Conservation (phyloP, 164 flowering plant species). For the Stephania cephalantha region DNA sequence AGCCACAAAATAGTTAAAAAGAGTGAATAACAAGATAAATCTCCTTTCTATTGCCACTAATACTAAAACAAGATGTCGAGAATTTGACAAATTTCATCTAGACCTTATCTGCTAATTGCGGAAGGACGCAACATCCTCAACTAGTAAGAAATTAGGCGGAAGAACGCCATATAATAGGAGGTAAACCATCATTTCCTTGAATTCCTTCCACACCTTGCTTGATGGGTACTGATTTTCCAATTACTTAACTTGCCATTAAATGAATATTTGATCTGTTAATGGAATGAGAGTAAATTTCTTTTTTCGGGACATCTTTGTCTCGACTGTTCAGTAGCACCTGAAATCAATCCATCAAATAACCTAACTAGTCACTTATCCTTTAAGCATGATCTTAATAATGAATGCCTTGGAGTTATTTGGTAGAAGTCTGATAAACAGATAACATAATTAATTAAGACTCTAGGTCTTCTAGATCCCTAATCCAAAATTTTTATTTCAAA, state of each 20-base stretch:
- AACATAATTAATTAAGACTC: not conserved
- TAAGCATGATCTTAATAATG: not conserved
- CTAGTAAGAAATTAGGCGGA: too few relatives aligned
- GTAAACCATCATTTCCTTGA: too few relatives aligned
- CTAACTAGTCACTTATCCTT: not conserved
- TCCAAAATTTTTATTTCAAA: not conserved
- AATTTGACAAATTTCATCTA: too few relatives aligned
- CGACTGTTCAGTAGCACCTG: not conserved
- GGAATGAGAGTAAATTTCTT: too few relatives aligned
- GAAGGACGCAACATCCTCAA: too few relatives aligned
- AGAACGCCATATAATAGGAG: too few relatives aligned
- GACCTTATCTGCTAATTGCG: too few relatives aligned
- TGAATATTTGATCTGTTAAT: not conserved
- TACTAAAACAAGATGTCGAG: too few relatives aligned
- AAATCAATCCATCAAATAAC: not conserved
- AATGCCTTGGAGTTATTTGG: not conserved
- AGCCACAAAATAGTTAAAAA: not conserved
- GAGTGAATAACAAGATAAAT: not conserved
- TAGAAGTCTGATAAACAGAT: not conserved
- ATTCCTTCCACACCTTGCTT: too few relatives aligned
- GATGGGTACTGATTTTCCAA: not conserved
- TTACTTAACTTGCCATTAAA: not conserved
- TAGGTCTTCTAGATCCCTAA: not conserved
- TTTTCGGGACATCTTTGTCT: too few relatives aligned
- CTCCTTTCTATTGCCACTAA: too few relatives aligned